Conservation (phyloP, 768 basidiomycete genomes). For the Kwoniella botswanensis region DNA sequence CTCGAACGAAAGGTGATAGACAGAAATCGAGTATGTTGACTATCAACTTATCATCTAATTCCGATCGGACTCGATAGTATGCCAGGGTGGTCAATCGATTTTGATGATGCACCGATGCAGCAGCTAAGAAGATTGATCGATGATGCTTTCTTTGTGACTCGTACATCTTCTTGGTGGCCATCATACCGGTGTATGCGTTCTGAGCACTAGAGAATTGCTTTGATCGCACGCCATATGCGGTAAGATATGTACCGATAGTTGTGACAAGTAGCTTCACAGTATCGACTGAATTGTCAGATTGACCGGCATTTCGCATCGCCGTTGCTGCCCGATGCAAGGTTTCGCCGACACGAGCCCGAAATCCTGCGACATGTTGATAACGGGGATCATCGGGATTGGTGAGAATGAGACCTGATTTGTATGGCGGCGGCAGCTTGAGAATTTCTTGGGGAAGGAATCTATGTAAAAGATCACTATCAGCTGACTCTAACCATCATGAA, state of each 20-base stretch:
- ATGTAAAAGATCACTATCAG: background rate
- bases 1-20: slow-evolving; percentile 57
- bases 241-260: slow-evolving; percentile 53
- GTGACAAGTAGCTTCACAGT: slow-evolving; percentile 62
- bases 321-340: slow-evolving; percentile 75
- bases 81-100: slow-evolving; percentile 51
- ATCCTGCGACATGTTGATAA: slow-evolving; percentile 66
- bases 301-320: slow-evolving; percentile 72
- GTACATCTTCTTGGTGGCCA: slow-evolving; percentile 45
- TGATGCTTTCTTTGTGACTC: slow-evolving; percentile 50
- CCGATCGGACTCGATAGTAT: slow-evolving; percentile 58
- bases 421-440: slow-evolving; percentile 68
- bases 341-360: slow-evolving; percentile 70
- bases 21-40: slow-evolving; percentile 59
- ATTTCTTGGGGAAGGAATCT: slow-evolving; percentile 66
- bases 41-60: slow-evolving; percentile 60
- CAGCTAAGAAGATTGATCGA: slow-evolving; percentile 42
- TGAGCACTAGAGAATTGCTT: slow-evolving; percentile 48
- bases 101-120: slow-evolving; percentile 48
- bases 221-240: slow-evolving; percentile 50
- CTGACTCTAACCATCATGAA: background rate
- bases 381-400: slow-evolving; percentile 71
- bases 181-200: slow-evolving; percentile 40
- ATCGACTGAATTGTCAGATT: slow-evolving; percentile 65
- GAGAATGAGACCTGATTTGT: slow-evolving; percentile 72